These are phyloP conservation scores for Heteromeles arbutifolia DNA, from an alignment of 306 rosid species.

Conservation along the genomic window DNA sequence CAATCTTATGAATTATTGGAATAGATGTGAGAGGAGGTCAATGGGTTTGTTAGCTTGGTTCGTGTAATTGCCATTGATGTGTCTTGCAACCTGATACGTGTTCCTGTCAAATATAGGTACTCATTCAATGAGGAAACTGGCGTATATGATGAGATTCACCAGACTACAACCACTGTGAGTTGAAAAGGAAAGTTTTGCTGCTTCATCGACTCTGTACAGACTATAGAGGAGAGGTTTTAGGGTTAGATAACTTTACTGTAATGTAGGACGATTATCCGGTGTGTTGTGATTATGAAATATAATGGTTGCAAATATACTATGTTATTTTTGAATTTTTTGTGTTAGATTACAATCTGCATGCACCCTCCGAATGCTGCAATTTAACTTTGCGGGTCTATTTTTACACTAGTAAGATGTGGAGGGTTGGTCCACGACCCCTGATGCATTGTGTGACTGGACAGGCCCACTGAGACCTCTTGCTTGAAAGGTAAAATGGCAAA, in stretches of 20 bases:
- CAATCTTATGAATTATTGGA: neutral
- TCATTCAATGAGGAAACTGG: conserved; percentile 4
- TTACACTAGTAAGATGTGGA: no score
- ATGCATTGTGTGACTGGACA: no score
- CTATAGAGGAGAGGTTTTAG: neutral
- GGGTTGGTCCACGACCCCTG: no score
- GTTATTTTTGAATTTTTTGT: no score
- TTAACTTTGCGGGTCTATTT: no score
- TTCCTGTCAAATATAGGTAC: neutral
- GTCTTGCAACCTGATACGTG: neutral
- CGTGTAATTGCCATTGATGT: neutral
- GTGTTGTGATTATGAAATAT: no score
- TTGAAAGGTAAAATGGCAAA: no score
- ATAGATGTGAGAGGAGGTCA: neutral
- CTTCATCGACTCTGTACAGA: neutral
- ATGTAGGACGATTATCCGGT: no score
- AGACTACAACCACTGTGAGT: neutral
- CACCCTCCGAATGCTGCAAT: no score
- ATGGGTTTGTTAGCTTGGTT: neutral
- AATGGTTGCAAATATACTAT: no score
- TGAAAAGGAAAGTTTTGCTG: neutral
- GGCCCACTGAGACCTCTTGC: no score
- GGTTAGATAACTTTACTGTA: neutral
- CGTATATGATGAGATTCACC: neutral
- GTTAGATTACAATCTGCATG: no score